Percentiles rank a stretch among this genome's conserved stretches.
Conservation (phyloP, 768 basidiomycete genomes). For the Candolleomyces aberdarensis region DNA sequence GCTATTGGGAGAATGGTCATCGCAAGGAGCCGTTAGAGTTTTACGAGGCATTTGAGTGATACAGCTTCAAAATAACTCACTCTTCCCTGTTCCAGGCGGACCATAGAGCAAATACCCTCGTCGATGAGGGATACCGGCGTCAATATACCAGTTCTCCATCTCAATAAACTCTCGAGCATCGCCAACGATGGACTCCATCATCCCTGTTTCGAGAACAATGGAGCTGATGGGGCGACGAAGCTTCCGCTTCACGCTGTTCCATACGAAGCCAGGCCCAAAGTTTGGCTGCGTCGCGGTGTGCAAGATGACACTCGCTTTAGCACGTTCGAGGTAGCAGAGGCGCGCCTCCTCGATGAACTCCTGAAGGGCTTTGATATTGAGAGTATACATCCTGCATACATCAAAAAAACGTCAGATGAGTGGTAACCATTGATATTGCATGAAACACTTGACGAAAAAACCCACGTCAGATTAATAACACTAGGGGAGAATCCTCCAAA, state of each 20-base stretch:
- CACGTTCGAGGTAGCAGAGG: conserved; percentile 30
- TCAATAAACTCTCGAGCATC: conserved; percentile 53
- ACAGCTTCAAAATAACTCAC: conserved; percentile 25
- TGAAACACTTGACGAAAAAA: neutral
- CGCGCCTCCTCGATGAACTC: conserved; percentile 34
- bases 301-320: conserved; percentile 32
- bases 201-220: conserved; percentile 47
- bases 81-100: conserved; percentile 63
- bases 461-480: conserved; percentile 28
- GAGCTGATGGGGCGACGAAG: conserved; percentile 49
- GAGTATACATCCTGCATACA: conserved; percentile 34
- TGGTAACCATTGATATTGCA: too few species aligned
- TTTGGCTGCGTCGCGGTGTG: conserved; percentile 33
- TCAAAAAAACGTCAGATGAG: neutral
- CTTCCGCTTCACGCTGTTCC: conserved; percentile 48
- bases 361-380: conserved; percentile 32
- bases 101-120: conserved; percentile 57
- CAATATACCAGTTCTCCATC: conserved; percentile 55
- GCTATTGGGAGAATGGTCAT: conserved; percentile 35
- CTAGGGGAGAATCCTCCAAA: conserved; percentile 10
- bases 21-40: conserved; percentile 8
- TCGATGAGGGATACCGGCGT: conserved; percentile 55
- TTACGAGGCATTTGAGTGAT: neutral
- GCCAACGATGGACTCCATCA: conserved; percentile 42
- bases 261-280: conserved; percentile 34